Base-by-base conservation (phyloP, 2,329 filamentous ascomycete genomes). In the Cyphellophora attinorum region DNA sequence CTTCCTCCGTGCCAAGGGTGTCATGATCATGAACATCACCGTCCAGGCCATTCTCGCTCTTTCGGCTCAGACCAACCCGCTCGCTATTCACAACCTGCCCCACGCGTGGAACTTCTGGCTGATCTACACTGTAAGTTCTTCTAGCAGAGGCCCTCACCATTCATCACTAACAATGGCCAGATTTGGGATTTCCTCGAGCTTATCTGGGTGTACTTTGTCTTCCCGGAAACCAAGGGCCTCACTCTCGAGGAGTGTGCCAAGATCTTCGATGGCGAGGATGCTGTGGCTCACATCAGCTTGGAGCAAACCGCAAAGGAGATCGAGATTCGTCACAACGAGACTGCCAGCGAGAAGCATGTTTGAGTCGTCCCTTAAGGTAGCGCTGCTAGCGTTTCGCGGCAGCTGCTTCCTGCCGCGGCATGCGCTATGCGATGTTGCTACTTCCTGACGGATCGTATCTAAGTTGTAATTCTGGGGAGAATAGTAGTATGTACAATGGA, bases 221-320 rank as follows among this genome's bases (percentile, higher is more conserved):
- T 74, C 46, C 79, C 65, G 0, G 67, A 70, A 51, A 71, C 67
- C 6, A 65, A 65, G 48, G 60, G 61, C 33, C 59, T 65, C 33
- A 68, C 64, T 19, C 61, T 74, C 29, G 82, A 88, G 51, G 80
- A 86, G 52, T 77, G 85, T 55, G 80, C 83, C 45, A 73, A 74
- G 11, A 77, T 86, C 44, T 88, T 88, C 27, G 40, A 41, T 33
- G 33, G 44, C 4, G 34, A 34, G 15, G 46, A 47, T 31, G 49
- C 49, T 1, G 47, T 52, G 46, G 35, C 35, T 37, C 35, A 37
- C 33, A 27, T 37, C 35, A 37, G 35, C 35, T 25, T 37, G 29
- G 35, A 37, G 33, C 35, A 37, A 29, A 37, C 35, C 33, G 35
- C 35, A 29, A 37, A 37, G 15, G 35, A 37, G 35, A 37, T 37